Evolutionary conservation across 305 asterid genomes (phyloP).

Genomic region (Fraxinus nigra): DNA sequence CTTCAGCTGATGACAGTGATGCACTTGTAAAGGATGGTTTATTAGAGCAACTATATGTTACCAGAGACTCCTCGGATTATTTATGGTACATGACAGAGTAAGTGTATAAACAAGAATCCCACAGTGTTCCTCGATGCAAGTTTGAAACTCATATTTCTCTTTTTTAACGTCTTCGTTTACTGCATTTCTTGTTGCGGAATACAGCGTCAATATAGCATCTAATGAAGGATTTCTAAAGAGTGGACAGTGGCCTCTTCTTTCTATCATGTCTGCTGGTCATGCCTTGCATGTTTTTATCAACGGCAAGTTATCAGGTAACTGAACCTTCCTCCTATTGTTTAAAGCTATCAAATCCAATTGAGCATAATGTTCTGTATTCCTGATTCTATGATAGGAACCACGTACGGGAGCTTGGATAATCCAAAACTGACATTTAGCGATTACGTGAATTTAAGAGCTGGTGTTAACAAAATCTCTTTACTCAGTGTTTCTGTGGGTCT

Average conservation of each 20-base stretch:
- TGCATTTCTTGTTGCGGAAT: not conserved
- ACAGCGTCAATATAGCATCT: conserved; percentile 67
- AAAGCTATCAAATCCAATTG: not conserved
- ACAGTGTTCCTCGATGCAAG: not conserved
- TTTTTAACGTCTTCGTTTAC: not conserved
- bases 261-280: conserved; percentile 90
- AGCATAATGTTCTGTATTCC: not conserved
- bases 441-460: conserved; percentile 60
- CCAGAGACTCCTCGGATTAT: conserved; percentile 86
- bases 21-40: conserved; percentile 48
- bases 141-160: not conserved
- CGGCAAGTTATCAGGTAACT: conserved; percentile 67
- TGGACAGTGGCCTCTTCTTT: conserved; percentile 57
- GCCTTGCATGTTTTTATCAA: conserved; percentile 80
- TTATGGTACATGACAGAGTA: conserved; percentile 90
- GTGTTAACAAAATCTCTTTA: conserved; percentile 74
- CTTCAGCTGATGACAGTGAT: conserved; percentile 63
- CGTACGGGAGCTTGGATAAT: conserved; percentile 56
- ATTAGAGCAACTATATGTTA: conserved; percentile 70
- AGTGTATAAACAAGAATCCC: conserved; percentile 24
- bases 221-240: conserved; percentile 67
- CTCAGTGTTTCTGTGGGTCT: conserved; percentile 86
- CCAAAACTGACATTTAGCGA: conserved; percentile 57
- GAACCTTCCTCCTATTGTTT: not conserved
- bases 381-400: conserved; percentile 50